Evolutionary conservation across 192 early-diverging fungal species (phyloP).

Genomic region (Entomortierella parvispora): DNA sequence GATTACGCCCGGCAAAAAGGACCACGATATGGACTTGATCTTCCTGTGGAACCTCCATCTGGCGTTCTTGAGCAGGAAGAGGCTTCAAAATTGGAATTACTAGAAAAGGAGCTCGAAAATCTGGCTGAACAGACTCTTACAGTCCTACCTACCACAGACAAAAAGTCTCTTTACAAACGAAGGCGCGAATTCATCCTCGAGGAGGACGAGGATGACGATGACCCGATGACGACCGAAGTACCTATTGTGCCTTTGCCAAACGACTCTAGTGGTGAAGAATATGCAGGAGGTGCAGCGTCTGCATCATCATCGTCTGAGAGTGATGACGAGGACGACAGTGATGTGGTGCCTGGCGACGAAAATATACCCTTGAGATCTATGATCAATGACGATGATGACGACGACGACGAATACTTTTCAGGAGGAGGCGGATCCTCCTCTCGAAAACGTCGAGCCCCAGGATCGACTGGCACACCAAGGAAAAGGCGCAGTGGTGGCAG

Average conservation of each 20-base stretch:
- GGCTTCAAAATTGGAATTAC: constrained; percentile 49
- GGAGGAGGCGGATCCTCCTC: constrained; percentile 25
- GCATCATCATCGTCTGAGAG: constrained; percentile 55
- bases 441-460: constrained; percentile 29
- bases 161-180: constrained; percentile 29
- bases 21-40: constrained; percentile 64
- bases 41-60: constrained; percentile 58
- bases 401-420: constrained; percentile 51
- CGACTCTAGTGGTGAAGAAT: constrained; percentile 71
- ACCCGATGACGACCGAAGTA: constrained; percentile 54
- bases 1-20: constrained; percentile 71
- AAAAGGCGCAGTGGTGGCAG: constrained; percentile 21
- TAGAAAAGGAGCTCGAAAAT: constrained; percentile 61
- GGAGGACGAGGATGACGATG: constrained; percentile 50
- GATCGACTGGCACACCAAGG: constrained; percentile 34
- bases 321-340: constrained; percentile 65
- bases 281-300: constrained; percentile 50
- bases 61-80: constrained; percentile 64
- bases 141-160: constrained; percentile 51
- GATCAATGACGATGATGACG: constrained; percentile 58
- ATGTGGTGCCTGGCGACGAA: constrained; percentile 23
- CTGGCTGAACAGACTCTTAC: constrained; percentile 49
- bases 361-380: constrained; percentile 16
- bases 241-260: constrained; percentile 64
- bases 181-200: constrained; percentile 41